These are phyloP conservation scores for Malus hybrid DNA, from an alignment of 331 rosid species.

Conservation along the genomic window DNA sequence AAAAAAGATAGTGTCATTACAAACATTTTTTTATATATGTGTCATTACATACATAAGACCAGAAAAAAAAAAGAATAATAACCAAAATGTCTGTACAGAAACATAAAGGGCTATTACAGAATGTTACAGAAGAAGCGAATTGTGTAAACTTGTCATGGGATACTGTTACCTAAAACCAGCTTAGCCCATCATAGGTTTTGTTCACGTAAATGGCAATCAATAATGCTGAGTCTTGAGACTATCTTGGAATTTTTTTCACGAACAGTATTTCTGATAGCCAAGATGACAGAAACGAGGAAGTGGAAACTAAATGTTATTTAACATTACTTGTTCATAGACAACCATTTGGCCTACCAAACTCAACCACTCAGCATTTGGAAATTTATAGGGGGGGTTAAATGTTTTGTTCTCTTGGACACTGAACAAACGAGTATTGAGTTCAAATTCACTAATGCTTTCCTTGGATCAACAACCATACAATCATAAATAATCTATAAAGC, in stretches of 20 bases:
- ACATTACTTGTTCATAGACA: not conserved
- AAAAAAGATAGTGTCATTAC: slow-evolving; percentile 11
- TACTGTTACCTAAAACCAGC: not conserved
- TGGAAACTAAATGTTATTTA: not conserved
- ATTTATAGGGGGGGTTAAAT: not conserved
- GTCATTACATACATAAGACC: not conserved
- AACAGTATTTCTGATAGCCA: not conserved
- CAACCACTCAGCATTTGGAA: not conserved
- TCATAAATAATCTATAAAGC: not conserved
- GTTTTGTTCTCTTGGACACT: not conserved
- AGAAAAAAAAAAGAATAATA: not conserved
- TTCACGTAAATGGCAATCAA: not conserved
- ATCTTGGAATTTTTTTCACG: not conserved
- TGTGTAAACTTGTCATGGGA: not conserved
- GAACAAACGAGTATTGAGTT: not conserved
- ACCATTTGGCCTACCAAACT: not conserved
- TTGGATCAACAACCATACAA: not conserved
- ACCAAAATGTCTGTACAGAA: not conserved
- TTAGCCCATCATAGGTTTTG: not conserved
- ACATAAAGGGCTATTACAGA: not conserved
- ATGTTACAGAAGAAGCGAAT: not conserved
- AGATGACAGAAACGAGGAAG: not conserved
- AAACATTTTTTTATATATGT: not conserved
- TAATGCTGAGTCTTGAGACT: not conserved
- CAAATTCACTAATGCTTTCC: not conserved